phyloP scores from a whole-genome alignment of 1,284 basidiomycete species.

The Trametes polyzona region DNA sequence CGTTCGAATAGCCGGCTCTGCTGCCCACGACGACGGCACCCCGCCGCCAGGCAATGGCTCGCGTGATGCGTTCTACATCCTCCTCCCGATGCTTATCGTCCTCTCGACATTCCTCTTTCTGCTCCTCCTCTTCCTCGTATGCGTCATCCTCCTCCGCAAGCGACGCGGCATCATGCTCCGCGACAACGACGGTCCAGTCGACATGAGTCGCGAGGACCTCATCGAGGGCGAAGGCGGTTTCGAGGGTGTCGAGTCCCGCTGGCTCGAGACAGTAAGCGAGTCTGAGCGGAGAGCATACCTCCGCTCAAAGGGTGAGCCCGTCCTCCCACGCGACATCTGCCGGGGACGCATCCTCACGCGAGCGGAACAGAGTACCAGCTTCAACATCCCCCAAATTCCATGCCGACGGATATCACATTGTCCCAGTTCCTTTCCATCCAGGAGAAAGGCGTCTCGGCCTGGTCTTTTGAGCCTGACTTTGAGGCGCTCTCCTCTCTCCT shows the following conservation, averaged over 20 bases:
- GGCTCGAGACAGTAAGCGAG: slow-evolving; percentile 87
- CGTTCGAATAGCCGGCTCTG: slow-evolving; percentile 13
- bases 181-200: slow-evolving; percentile 91
- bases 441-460: slow-evolving; percentile 96
- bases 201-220: slow-evolving; percentile 90
- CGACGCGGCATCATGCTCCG: slow-evolving; percentile 81
- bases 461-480: slow-evolving; percentile 97
- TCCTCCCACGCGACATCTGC: slow-evolving; percentile 7
- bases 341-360: slow-evolving; percentile 5
- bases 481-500: slow-evolving; percentile 89
- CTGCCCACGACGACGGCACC: slow-evolving; percentile 33
- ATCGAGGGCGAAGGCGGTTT: slow-evolving; percentile 91
- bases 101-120: slow-evolving; percentile 93
- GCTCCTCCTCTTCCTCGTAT: slow-evolving; percentile 87
- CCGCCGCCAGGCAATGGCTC: slow-evolving; percentile 21
- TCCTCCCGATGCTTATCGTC: slow-evolving; percentile 90
- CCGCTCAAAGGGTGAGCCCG: slow-evolving; percentile 81
- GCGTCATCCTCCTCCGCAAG: slow-evolving; percentile 81
- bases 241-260: slow-evolving; percentile 88
- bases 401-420: slow-evolving; percentile 93
- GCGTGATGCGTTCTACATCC: slow-evolving; percentile 71
- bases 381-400: slow-evolving; percentile 91
- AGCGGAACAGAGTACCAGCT: slow-evolving; percentile 77
- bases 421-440: slow-evolving; percentile 97
- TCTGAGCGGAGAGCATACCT: slow-evolving; percentile 73